phyloP scores from a whole-genome alignment of 805 yeast genomes.

The Hanseniaspora taiwanica region DNA sequence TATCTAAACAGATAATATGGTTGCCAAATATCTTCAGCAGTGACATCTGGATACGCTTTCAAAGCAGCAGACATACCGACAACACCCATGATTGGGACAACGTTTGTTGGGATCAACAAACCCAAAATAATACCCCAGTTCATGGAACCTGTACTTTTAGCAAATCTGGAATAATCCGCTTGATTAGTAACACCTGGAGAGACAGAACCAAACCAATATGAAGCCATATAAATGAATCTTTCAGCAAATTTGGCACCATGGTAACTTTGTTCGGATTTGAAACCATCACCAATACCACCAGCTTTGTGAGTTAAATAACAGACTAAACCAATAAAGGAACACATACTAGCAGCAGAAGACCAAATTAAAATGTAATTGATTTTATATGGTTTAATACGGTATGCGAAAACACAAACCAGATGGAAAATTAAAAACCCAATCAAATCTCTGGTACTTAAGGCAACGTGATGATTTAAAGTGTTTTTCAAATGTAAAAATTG shows the following conservation, averaged over 20 bases:
- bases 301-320: constrained; percentile 23
- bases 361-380: constrained; percentile 25
- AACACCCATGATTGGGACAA: constrained; percentile 32
- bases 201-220: constrained; percentile 30
- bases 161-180: constrained; percentile 28
- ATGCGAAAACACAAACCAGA: constrained; percentile 16
- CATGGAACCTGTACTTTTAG: constrained; percentile 21
- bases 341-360: constrained; percentile 26
- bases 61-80: constrained; percentile 29
- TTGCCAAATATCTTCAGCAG: constrained; percentile 23
- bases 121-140: constrained; percentile 24
- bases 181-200: constrained; percentile 30
- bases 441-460: constrained; percentile 26
- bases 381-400: constrained; percentile 30
- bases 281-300: constrained; percentile 25
- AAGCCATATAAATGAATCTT: constrained; percentile 31
- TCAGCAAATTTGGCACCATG: constrained; percentile 27
- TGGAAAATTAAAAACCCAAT: constrained; percentile 31
- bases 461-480: constrained; percentile 20
- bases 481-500: constrained; percentile 24
- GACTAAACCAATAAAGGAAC: constrained; percentile 30
- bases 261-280: constrained; percentile 18
- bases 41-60: constrained; percentile 16
- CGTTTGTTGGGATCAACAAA: constrained; percentile 25
- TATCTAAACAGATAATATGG: constrained; percentile 24